Conservation (phyloP, 306 rosid species). For the Cyclanthera cordifolia region DNA sequence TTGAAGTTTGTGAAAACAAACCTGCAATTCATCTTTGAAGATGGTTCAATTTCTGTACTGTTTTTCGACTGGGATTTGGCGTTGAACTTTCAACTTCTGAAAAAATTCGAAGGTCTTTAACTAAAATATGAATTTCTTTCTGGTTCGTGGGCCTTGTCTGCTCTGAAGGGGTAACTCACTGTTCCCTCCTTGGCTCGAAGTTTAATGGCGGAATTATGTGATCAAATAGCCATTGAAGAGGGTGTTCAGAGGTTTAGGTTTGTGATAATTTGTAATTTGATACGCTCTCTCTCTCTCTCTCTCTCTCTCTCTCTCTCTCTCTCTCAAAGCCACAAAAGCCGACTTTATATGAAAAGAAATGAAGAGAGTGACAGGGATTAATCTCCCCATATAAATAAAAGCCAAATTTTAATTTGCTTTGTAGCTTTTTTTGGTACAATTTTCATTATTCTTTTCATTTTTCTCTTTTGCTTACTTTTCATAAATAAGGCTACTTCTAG, state of each 20-base stretch:
- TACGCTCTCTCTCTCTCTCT: not conserved
- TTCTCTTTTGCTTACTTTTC: not conserved
- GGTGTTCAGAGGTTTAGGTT: not conserved
- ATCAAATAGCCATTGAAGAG: constrained; percentile 7
- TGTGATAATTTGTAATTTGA: too few species aligned
- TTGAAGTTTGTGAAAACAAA: not conserved
- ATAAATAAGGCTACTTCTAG: not conserved
- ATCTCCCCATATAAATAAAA: not conserved
- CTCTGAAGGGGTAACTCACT: not conserved
- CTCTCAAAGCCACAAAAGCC: not conserved
- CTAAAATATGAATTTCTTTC: not conserved
- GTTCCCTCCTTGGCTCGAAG: not conserved
- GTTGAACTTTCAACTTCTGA: too few species aligned
- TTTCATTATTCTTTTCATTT: not conserved
- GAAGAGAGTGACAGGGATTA: not conserved
- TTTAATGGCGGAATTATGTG: not conserved
- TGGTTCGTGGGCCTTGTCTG: not conserved
- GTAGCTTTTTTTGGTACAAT: not conserved
- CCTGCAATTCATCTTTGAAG: not conserved
- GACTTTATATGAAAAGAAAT: not conserved
- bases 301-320: not conserved
- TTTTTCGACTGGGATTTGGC: too few species aligned
- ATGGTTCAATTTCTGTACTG: too few species aligned
- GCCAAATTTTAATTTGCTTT: not conserved
- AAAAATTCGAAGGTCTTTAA: not conserved